Base-by-base conservation (phyloP, 108 stramenopile genomes). In the Cyclotella cryptica region DNA sequence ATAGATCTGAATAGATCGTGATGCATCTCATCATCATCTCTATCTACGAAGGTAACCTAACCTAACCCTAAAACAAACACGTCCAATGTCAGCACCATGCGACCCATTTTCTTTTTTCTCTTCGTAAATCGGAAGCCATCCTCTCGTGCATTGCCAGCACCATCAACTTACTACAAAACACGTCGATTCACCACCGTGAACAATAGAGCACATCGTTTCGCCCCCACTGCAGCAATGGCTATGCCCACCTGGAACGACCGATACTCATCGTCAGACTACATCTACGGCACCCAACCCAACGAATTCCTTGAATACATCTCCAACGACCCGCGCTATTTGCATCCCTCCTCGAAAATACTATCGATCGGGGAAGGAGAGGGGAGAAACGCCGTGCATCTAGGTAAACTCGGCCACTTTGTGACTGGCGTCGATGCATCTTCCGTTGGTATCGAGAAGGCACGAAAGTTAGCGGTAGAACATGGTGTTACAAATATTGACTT, bases 301-400 rank as follows among this genome's bases (percentile, higher is more conserved):
- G 84, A 88, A 21, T 88, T 85, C 53, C 54, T 88, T 3, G 40
- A 55, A 65, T 57, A 55, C 14, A 46, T 42, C 54, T 3, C 24
- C 40, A 35, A 17, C 77, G 11, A 69, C 76, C 29, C 57, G 85
- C 13, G 35, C 35, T 35, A 35, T 35, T 35, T 35, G 6, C 54
- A 68, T 19, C 43, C 74, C 3, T 45, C 19, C 15, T 74, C 78
- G 8, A 61, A 54, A 11, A 72, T 83, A 61, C 80, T 88, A 14
- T 72, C 69, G 49, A 45, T 88, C 53, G 87, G 82, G 15, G 87
- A 88, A 40, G 87, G 87, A 13, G 87, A 88, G 60, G 87, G 87
- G 14, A 77, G 87, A 13, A 88, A 88, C 60, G 84, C 74, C 41
- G 79, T 88, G 0, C 79, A 42, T 18, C 41, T 88, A 58, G 87